A percentile compares a stretch with the other conserved stretches of the same genome.
Conservation (phyloP, 345 rosid genomes). For the Melastoma malabathricum region DNA sequence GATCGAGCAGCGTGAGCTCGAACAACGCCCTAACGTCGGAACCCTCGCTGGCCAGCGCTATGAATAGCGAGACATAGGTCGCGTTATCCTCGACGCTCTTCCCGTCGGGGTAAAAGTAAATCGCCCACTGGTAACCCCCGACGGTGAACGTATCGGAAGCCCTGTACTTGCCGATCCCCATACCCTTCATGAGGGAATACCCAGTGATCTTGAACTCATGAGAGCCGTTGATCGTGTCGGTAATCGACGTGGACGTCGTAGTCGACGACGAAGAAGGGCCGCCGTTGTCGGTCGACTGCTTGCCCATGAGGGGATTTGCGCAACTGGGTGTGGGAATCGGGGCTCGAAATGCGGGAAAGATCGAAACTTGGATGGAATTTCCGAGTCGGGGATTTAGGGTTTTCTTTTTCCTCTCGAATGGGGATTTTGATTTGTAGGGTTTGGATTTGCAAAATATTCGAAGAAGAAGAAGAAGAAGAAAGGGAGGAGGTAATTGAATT, state of each 20-base stretch:
- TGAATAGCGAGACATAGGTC: constrained; percentile 45
- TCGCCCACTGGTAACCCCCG: constrained; percentile 64
- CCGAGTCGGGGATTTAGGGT: not conserved
- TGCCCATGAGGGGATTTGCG: too few relatives aligned
- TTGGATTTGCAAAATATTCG: too few relatives aligned
- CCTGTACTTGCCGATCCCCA: constrained; percentile 51
- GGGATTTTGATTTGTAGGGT: too few relatives aligned
- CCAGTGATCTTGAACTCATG: constrained; percentile 58
- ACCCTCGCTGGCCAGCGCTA: constrained; percentile 62
- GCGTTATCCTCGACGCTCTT: constrained; percentile 63
- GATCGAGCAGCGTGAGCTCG: constrained; percentile 60
- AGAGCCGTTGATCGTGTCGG: constrained; percentile 58
- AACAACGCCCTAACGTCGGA: constrained; percentile 62
- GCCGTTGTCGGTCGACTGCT: too few relatives aligned
- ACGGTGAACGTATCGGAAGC: constrained; percentile 49
- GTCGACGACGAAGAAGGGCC: constrained; percentile 11
- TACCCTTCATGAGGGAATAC: constrained; percentile 52
- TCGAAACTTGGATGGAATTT: too few relatives aligned
- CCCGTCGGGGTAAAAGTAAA: constrained; percentile 74
- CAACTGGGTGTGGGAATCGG: too few relatives aligned
- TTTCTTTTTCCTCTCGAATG: too few relatives aligned
- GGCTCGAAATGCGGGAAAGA: too few relatives aligned
- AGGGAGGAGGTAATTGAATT: too few relatives aligned
- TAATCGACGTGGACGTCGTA: constrained; percentile 38
- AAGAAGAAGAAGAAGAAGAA: too few relatives aligned